Evolutionary conservation across 2,329 filamentous ascomycete species (phyloP).

Genomic region (Hirsutella thompsonii): DNA sequence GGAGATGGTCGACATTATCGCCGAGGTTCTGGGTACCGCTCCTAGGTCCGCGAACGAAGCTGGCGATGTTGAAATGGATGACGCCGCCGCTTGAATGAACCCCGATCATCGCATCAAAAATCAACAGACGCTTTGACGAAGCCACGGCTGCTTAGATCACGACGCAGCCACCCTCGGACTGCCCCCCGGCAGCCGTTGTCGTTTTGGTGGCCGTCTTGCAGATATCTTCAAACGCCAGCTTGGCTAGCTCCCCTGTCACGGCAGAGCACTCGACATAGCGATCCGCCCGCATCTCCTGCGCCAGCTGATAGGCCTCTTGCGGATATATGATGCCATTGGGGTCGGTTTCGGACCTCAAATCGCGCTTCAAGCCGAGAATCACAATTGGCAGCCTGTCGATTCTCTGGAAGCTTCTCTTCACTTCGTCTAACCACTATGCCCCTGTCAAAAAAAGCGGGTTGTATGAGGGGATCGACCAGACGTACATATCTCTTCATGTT

Average conservation of each 20-base stretch:
- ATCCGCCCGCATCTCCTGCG: constrained; percentile 47
- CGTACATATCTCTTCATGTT: constrained; percentile 44
- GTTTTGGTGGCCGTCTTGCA: constrained; percentile 41
- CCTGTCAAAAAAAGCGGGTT: constrained; percentile 2
- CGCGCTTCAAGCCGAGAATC: constrained; percentile 47
- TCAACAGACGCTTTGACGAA: neutral
- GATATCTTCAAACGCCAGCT: constrained; percentile 46
- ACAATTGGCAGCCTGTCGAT: constrained; percentile 39
- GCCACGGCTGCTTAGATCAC: constrained; percentile 25
- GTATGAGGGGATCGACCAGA: constrained; percentile 5
- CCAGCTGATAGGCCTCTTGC: constrained; percentile 43
- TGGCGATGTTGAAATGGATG: constrained; percentile 16
- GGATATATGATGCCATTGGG: constrained; percentile 49
- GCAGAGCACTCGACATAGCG: constrained; percentile 54
- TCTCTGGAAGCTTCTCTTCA: constrained; percentile 32
- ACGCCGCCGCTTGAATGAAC: constrained; percentile 8
- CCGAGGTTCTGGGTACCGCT: constrained; percentile 39
- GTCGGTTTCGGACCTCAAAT: constrained; percentile 43
- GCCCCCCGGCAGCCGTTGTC: constrained; percentile 30
- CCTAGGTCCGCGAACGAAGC: constrained; percentile 19
- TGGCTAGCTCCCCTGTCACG: constrained; percentile 43
- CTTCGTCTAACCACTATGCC: constrained; percentile 44
- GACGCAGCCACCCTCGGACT: constrained; percentile 42
- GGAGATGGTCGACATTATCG: constrained; percentile 42
- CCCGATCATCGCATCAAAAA: too few species aligned